A percentile compares a stretch with the other conserved stretches of the same genome.
phyloP scores from a whole-genome alignment of 2,329 filamentous ascomycete species.

The Penicillium hesseltinei region DNA sequence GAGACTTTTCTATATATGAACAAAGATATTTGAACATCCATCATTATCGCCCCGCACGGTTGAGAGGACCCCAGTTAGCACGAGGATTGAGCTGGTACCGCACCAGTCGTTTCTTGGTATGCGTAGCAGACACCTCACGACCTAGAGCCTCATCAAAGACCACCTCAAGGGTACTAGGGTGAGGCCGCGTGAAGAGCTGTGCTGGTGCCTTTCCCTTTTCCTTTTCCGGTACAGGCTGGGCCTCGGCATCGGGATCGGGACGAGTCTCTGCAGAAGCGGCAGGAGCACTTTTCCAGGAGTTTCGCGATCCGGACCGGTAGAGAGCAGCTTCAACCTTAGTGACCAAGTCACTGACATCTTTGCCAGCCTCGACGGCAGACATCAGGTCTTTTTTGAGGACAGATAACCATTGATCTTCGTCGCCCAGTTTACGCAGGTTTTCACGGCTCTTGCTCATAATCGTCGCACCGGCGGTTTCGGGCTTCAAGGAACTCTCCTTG shows the following conservation, averaged over 20 bases:
- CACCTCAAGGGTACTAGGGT: conserved; percentile 54
- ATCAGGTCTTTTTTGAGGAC: conserved; percentile 39
- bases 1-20: not conserved
- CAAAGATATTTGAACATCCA: not conserved
- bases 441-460: conserved; percentile 57
- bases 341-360: conserved; percentile 39
- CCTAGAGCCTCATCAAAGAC: conserved; percentile 81
- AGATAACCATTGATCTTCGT: conserved; percentile 32
- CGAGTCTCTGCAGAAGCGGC: not conserved
- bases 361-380: conserved; percentile 33
- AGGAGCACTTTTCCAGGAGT: conserved; percentile 10
- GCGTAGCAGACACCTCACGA: conserved; percentile 51
- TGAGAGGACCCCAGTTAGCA: conserved; percentile 91
- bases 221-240: not conserved
- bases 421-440: conserved; percentile 30
- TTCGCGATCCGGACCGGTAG: conserved; percentile 36
- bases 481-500: conserved; percentile 68
- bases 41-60: conserved; percentile 33
- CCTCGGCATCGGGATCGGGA: not conserved
- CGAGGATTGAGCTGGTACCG: conserved; percentile 88
- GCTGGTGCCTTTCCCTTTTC: not conserved
- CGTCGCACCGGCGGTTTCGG: conserved; percentile 67
- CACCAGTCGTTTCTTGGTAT: conserved; percentile 66
- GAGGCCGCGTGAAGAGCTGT: conserved; percentile 15
- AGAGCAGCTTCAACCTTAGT: conserved; percentile 47